These are phyloP conservation scores for Apiotrichum laibachii DNA, from an alignment of 1,284 basidiomycete genomes.

Conservation along the genomic window DNA sequence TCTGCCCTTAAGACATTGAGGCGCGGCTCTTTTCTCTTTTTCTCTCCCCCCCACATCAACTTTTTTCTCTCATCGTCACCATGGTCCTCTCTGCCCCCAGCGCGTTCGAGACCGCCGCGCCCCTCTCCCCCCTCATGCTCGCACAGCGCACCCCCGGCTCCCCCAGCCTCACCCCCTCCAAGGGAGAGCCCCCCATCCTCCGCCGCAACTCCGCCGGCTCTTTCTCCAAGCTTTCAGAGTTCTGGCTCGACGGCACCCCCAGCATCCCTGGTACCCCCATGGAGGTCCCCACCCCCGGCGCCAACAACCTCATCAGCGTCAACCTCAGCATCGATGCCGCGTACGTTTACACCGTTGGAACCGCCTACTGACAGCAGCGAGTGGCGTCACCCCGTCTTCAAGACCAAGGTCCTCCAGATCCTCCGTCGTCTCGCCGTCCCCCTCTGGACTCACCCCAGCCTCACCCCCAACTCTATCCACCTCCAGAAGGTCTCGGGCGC, in stretches of 20 bases:
- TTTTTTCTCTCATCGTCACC: background rate
- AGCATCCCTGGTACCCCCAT: constrained; percentile 15
- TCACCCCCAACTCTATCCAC: constrained; percentile 56
- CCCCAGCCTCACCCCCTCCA: constrained; percentile 5
- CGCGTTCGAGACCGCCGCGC: constrained; percentile 17
- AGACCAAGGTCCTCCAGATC: constrained; percentile 45
- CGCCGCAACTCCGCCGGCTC: constrained; percentile 40
- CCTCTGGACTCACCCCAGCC: constrained; percentile 48
- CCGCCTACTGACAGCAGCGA: constrained; percentile 23
- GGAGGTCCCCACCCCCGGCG: constrained; percentile 54
- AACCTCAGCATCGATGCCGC: constrained; percentile 64
- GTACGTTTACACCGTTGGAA: constrained; percentile 55
- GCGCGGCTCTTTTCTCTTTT: background rate
- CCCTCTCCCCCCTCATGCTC: constrained; percentile 25
- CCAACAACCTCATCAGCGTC: constrained; percentile 59
- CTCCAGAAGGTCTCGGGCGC: constrained; percentile 83
- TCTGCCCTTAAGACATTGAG: background rate
- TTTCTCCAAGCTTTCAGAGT: constrained; percentile 48
- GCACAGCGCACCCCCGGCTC: constrained; percentile 8
- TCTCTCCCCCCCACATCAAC: background rate
- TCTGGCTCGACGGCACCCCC: constrained; percentile 36
- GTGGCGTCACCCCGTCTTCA: constrained; percentile 51
- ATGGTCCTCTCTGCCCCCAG: constrained; percentile 29
- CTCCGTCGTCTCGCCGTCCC: constrained; percentile 43
- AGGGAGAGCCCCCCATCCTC: constrained; percentile 14